phyloP scores from a whole-genome alignment of 768 basidiomycete genomes.

The Lactifluus subvellereus region DNA sequence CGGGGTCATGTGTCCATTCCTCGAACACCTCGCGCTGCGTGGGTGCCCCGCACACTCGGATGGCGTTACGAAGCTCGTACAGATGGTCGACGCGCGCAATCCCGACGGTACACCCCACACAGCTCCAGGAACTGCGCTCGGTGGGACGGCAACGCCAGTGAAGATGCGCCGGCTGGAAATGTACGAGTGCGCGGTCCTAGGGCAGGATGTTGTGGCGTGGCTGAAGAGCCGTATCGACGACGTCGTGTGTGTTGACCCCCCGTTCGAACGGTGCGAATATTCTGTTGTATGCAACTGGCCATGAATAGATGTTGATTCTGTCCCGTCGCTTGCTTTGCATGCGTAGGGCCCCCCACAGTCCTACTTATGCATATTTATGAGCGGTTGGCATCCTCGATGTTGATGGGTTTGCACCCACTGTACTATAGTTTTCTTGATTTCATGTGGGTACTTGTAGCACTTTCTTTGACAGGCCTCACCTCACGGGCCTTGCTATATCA shows the following conservation, averaged over 20 bases:
- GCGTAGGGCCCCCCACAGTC: slow-evolving; percentile 25
- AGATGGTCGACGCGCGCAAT: slow-evolving; percentile 67
- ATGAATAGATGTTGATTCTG: slow-evolving; percentile 18
- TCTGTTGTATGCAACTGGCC: slow-evolving; percentile 24
- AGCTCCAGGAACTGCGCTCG: slow-evolving; percentile 30
- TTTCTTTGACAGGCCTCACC: slow-evolving; percentile 2
- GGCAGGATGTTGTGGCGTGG: slow-evolving; percentile 67
- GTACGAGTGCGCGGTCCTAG: slow-evolving; percentile 59
- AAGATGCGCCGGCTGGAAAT: slow-evolving; percentile 56
- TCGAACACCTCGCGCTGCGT: slow-evolving; percentile 55
- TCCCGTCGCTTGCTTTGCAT: slow-evolving; percentile 18
- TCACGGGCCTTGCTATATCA: slow-evolving; percentile 1
- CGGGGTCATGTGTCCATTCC: slow-evolving; percentile 57
- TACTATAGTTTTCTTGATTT: slow-evolving; percentile 14
- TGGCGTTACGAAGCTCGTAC: slow-evolving; percentile 60
- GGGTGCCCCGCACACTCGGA: slow-evolving; percentile 61
- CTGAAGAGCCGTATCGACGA: slow-evolving; percentile 54
- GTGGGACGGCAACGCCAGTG: slow-evolving; percentile 45
- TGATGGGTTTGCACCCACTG: slow-evolving; percentile 1
- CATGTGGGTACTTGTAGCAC: slow-evolving; percentile 14
- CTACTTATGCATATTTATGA: slow-evolving; percentile 27
- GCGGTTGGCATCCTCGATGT: not conserved
- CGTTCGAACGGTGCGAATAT: slow-evolving; percentile 39
- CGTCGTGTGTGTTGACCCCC: slow-evolving; percentile 56
- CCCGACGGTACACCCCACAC: slow-evolving; percentile 41